These are phyloP conservation scores for Skeletonema tropicum DNA, from an alignment of 108 stramenopile genomes.

Conservation along the genomic window DNA sequence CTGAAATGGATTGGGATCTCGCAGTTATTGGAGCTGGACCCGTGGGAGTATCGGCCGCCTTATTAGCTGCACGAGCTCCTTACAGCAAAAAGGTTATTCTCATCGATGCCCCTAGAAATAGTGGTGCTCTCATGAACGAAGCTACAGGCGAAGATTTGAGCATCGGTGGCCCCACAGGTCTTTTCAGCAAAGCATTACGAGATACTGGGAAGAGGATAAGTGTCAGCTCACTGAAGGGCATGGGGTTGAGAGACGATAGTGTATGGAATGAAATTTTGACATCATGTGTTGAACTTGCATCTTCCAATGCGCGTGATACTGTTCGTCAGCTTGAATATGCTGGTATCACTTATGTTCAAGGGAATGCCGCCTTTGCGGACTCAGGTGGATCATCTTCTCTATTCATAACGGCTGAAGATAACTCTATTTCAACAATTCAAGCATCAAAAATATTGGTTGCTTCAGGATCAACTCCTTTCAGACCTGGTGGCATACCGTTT, in stretches of 20 bases:
- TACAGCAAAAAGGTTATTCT: constrained; percentile 60
- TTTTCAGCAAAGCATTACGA: constrained; percentile 78
- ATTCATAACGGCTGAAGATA: constrained; percentile 34
- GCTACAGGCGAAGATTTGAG: constrained; percentile 70
- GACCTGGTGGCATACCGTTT: constrained; percentile 75
- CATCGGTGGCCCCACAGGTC: constrained; percentile 75
- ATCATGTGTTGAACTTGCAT: constrained; percentile 72
- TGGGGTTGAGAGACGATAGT: constrained; percentile 74
- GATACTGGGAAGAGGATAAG: constrained; percentile 78
- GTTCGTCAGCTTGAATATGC: constrained; percentile 66
- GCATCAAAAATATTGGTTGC: constrained; percentile 67
- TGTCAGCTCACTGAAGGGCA: constrained; percentile 69
- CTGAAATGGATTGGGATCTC: constrained; percentile 59
- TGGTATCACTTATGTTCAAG: constrained; percentile 64
- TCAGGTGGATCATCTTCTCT: constrained; percentile 55
- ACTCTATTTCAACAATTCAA: constrained; percentile 29
- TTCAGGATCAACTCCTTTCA: constrained; percentile 75
- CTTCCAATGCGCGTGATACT: constrained; percentile 70
- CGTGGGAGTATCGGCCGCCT: constrained; percentile 75
- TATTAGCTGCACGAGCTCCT: constrained; percentile 49
- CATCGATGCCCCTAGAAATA: constrained; percentile 74
- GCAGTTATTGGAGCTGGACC: constrained; percentile 78
- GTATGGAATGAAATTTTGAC: constrained; percentile 82
- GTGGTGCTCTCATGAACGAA: constrained; percentile 69
- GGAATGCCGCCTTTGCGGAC: constrained; percentile 68